Evolutionary conservation across 306 rosid species (phyloP), one percentile per base, ranked within the genome.

Genomic region (Datisca glomerata): DNA sequence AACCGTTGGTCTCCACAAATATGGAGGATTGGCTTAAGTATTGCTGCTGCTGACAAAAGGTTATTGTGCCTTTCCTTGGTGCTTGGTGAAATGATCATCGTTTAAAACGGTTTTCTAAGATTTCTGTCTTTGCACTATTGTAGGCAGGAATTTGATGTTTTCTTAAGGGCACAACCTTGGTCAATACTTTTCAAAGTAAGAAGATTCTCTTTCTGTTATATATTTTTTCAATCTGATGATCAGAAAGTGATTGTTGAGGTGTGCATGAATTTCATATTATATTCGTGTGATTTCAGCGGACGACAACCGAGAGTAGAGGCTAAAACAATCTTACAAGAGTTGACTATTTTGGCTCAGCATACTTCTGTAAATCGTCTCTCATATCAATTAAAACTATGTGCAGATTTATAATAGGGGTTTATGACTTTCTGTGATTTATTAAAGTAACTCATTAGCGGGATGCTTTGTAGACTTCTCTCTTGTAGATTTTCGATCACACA

Each of bases 1-100:
- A 65, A 21, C 69, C 50, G 3, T 59, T 85, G 48, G 92, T 91
- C 46, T 91, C 99, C 0, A 65, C 72, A 18, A 78, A 78, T 58
- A 66, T 63, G 72, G 65, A 71, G 45, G 80, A 85, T 65, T 65
- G 84, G 66, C 54, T 70, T 71, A 12, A 49, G 71, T 41, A 69
- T 91, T 45, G 94, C 92, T 13, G 86, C 81, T 41, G 53, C 78
- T 13, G 94, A 91, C 73, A 91, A 80, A 78, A 85, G 96, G 99
- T 91, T 31, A 31, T 8, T 31, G 2, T 14, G 37, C 56, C 8
- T 32, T 50, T 24, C 21, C 32, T 41, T 17, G 5, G 21, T 43
- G 18, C 15, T 18, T 46, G 33, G 2, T 37, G n/a, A n/a, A n/a
- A n/a, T n/a, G n/a, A n/a, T n/a, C n/a, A n/a, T n/a, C n/a, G n/a